These are phyloP conservation scores for Populus euphratica DNA, from an alignment of 345 rosid genomes.

Conservation along the genomic window DNA sequence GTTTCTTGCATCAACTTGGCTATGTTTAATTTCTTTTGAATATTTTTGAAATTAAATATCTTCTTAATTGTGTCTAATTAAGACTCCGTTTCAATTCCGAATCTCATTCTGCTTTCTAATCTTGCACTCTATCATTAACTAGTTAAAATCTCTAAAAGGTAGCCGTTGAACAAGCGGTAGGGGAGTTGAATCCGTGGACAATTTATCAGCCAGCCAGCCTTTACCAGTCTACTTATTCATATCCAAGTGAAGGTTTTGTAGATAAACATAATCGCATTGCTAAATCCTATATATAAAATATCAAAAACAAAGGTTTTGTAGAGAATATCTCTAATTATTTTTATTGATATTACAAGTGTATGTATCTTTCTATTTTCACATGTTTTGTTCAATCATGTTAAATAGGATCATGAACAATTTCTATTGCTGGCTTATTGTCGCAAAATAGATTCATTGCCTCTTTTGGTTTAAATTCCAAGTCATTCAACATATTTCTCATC, in stretches of 20 bases:
- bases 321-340: too few relatives aligned
- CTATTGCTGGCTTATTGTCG: too few relatives aligned
- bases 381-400: too few relatives aligned
- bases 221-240: neutral
- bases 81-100: neutral
- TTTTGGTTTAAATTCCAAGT: too few relatives aligned
- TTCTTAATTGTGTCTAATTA: neutral
- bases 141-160: neutral
- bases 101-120: neutral
- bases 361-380: too few relatives aligned
- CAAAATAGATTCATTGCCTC: too few relatives aligned
- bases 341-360: too few relatives aligned
- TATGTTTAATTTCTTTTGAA: neutral
- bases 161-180: neutral
- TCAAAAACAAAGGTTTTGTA: too few relatives aligned
- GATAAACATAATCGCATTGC: neutral
- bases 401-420: too few relatives aligned
- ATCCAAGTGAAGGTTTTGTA: neutral
- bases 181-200: neutral
- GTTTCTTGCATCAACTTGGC: neutral
- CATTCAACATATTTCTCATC: too few relatives aligned
- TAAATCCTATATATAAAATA: neutral
- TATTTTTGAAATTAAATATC: neutral
- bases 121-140: neutral
- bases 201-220: neutral